These are phyloP conservation scores for Elongisporangium undulatum DNA, from an alignment of 352 stramenopile species.

Conservation along the genomic window DNA sequence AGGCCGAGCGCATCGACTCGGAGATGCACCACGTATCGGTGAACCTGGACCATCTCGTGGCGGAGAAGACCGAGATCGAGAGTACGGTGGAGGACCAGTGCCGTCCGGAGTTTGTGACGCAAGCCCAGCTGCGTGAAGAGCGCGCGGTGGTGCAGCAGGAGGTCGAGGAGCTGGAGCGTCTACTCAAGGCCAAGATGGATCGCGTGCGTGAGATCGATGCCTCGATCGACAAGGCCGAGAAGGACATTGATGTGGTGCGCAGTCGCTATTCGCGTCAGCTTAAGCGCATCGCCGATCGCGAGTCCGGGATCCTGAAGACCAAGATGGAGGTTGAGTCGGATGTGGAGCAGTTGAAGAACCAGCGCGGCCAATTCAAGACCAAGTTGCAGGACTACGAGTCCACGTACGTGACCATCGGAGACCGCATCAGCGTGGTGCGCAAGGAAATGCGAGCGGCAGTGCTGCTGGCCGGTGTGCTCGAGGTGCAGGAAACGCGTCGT, in stretches of 20 bases:
- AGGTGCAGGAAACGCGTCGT: constrained; percentile 66
- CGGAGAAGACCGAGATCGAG: constrained; percentile 77
- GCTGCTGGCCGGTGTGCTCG: constrained; percentile 56
- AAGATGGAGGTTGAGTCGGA: constrained; percentile 74
- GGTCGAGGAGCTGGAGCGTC: constrained; percentile 63
- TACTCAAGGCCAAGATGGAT: constrained; percentile 56
- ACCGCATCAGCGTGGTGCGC: constrained; percentile 50
- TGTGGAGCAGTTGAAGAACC: constrained; percentile 46
- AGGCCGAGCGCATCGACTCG: constrained; percentile 66
- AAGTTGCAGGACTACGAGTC: constrained; percentile 46
- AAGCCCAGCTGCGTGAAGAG: constrained; percentile 48
- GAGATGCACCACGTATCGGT: constrained; percentile 74
- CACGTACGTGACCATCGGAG: constrained; percentile 47
- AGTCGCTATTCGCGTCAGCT: constrained; percentile 71
- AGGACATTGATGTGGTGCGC: constrained; percentile 72
- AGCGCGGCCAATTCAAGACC: constrained; percentile 50
- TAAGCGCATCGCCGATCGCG: constrained; percentile 74
- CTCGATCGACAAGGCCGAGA: constrained; percentile 67
- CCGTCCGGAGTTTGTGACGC: constrained; percentile 50
- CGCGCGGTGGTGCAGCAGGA: constrained; percentile 62
- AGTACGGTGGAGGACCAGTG: constrained; percentile 74
- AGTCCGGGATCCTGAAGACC: constrained; percentile 66
- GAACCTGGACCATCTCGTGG: constrained; percentile 61
- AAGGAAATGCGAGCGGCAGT: constrained; percentile 69
- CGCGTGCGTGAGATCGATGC: constrained; percentile 55